phyloP scores from a whole-genome alignment of 2,329 filamentous ascomycete genomes.

The Epichloe elymi region DNA sequence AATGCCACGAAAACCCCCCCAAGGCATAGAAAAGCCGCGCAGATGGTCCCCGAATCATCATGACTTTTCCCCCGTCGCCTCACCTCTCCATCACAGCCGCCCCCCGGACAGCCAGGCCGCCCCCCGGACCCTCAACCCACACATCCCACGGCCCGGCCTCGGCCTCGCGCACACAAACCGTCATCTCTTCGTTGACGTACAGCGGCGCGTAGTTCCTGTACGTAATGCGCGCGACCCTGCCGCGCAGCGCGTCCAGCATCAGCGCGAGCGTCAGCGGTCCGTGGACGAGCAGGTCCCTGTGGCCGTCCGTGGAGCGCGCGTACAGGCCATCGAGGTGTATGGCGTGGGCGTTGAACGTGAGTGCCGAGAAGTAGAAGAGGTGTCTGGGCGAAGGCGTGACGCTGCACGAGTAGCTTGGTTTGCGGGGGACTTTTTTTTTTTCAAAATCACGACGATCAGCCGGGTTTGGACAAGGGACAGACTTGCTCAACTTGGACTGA shows the following conservation, averaged over 20 bases:
- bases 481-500: too few species aligned
- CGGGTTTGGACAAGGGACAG: too few species aligned
- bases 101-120: constrained; percentile 50
- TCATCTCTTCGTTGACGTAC: constrained; percentile 59
- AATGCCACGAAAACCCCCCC: neutral
- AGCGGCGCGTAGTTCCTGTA: constrained; percentile 77
- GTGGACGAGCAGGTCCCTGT: constrained; percentile 67
- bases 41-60: too few species aligned
- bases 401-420: constrained; percentile 28
- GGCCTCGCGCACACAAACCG: constrained; percentile 47
- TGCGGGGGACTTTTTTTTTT: constrained; percentile 11
- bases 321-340: constrained; percentile 76
- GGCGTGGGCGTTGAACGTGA: constrained; percentile 83
- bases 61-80: too few species aligned
- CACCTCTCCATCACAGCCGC: constrained; percentile 18
- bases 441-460: too few species aligned
- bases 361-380: constrained; percentile 80
- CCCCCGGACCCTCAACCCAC: constrained; percentile 49
- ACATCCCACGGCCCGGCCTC: constrained; percentile 40
- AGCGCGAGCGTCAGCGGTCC: constrained; percentile 71
- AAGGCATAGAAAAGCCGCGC: neutral
- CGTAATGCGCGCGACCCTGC: constrained; percentile 42
- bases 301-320: constrained; percentile 57
- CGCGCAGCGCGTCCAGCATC: constrained; percentile 52
- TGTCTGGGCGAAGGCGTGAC: constrained; percentile 56